Conservation (phyloP, 768 basidiomycete species). For the Boletus pseudopeckii region DNA sequence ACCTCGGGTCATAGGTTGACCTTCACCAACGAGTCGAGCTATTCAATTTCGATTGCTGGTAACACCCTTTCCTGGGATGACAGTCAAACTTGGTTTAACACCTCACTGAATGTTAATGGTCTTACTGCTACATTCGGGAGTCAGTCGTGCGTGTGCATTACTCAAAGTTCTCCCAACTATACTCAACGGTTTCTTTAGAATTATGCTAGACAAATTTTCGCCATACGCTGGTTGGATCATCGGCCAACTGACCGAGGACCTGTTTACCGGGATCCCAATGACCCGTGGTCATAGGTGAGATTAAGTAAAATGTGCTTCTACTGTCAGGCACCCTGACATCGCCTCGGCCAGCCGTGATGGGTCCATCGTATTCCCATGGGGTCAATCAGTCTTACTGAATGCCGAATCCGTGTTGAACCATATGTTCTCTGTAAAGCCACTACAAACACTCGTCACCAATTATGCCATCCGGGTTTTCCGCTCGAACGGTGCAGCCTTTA, state of each 20-base stretch:
- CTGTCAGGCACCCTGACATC: not conserved
- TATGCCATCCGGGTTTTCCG: conserved; percentile 7
- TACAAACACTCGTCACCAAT: conserved; percentile 8
- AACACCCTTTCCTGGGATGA: conserved; percentile 15
- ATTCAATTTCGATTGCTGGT: conserved; percentile 11
- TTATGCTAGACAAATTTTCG: conserved; percentile 1
- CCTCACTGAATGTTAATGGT: conserved; percentile 5
- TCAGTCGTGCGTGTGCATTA: conserved; percentile 1
- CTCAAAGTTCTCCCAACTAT: not conserved
- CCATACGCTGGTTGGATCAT: not conserved
- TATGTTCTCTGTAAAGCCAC: conserved; percentile 11
- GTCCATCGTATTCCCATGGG: conserved; percentile 11
- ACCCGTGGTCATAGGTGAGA: conserved; percentile 6
- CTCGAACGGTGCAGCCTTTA: not conserved
- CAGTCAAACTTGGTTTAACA: conserved; percentile 14
- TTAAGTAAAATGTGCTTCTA: not conserved
- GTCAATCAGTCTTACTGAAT: conserved; percentile 2
- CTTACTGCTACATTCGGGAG: conserved; percentile 3
- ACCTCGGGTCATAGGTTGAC: conserved; percentile 6
- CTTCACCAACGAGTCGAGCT: conserved; percentile 5
- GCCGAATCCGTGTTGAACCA: conserved; percentile 11
- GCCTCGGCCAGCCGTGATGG: conserved; percentile 1
- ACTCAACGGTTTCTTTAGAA: not conserved
- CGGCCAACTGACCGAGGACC: conserved; percentile 6
- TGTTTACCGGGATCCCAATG: conserved; percentile 12